These are phyloP conservation scores for Pythium apleroticum DNA, from an alignment of 352 stramenopile genomes.

Conservation along the genomic window DNA sequence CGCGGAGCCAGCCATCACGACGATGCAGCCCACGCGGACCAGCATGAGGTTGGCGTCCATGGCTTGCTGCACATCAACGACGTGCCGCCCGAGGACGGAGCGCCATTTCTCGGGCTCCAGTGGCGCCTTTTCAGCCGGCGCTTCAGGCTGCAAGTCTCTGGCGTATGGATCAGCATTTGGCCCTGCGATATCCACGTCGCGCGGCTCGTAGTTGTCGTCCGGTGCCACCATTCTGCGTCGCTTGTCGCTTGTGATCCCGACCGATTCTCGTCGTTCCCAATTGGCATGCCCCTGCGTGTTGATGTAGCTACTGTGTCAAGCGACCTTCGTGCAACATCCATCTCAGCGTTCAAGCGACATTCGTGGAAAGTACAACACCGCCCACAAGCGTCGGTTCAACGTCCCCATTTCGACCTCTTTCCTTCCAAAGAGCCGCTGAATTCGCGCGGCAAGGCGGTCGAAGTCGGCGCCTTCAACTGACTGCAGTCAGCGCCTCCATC, in stretches of 20 bases:
- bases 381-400: slow-evolving; percentile 12
- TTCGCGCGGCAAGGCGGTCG: background rate
- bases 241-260: background rate
- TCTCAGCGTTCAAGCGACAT: slow-evolving; percentile 14
- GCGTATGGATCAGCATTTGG: background rate
- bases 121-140: background rate
- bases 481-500: background rate
- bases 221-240: slow-evolving; percentile 18
- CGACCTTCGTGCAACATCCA: slow-evolving; percentile 22
- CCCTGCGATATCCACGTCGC: background rate
- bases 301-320: slow-evolving; percentile 4
- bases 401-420: background rate
- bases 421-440: slow-evolving; percentile 7
- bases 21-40: slow-evolving; percentile 54
- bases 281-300: slow-evolving; percentile 4
- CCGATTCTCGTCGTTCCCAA: background rate
- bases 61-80: slow-evolving; percentile 29
- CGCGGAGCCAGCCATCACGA: slow-evolving; percentile 45
- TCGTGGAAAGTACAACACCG: slow-evolving; percentile 18
- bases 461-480: background rate
- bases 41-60: slow-evolving; percentile 72
- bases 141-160: background rate
- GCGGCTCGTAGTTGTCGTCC: background rate
- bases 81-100: slow-evolving; percentile 7
- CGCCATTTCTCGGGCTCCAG: slow-evolving; percentile 24